Base-by-base conservation (phyloP, 352 stramenopile species). In the Globisporangium spiculum region DNA sequence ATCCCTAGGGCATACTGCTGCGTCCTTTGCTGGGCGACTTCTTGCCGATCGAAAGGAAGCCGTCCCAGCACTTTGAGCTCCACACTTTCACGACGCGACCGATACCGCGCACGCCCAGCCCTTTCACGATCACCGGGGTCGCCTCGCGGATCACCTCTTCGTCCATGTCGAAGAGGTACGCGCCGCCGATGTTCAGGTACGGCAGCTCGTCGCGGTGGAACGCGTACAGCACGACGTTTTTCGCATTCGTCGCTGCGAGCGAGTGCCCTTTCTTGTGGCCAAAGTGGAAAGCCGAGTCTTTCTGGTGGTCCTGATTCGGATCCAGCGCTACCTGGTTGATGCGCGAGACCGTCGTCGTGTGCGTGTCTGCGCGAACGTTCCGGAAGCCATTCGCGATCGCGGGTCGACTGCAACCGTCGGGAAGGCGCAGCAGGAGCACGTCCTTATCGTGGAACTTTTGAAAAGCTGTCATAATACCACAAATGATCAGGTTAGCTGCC, bases 121-220 rank as follows among this genome's bases (percentile, higher is more conserved):
- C 79, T 65, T 90, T 89, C 46, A 90, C 81, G 36, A 79, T 71
- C 53, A 90, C 77, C 10, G 79, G 75, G 12, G 75, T 63, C 3
- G 60, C 65, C 0, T 67, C 56, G 26, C 75, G 77, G 8, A 73
- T n/a, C 3, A 63, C 61, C 10, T 79, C 77, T 8, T 70, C 75
- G 41, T 75, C 63, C 20, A 87, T 62, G 4, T 74, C 63, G 5
- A 84, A 65, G 9, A 79, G 74, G 38, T 76, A 84, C 9, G 78
- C 78, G 10, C 58, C 58, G 26, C 58, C 48, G 5, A 66, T 50
- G 26, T 57, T 77, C 22, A 89, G 68, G 66, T 89, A 93, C 26
- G 81, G 78, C 66, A 93, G 64, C 58, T 90, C 81, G 54, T 88
- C 76, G 24, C 84, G 84, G 55, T 91, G 81, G 58, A 90, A 87